phyloP scores from a whole-genome alignment of 1,284 basidiomycete species.

The Apiotrichum gracile region DNA sequence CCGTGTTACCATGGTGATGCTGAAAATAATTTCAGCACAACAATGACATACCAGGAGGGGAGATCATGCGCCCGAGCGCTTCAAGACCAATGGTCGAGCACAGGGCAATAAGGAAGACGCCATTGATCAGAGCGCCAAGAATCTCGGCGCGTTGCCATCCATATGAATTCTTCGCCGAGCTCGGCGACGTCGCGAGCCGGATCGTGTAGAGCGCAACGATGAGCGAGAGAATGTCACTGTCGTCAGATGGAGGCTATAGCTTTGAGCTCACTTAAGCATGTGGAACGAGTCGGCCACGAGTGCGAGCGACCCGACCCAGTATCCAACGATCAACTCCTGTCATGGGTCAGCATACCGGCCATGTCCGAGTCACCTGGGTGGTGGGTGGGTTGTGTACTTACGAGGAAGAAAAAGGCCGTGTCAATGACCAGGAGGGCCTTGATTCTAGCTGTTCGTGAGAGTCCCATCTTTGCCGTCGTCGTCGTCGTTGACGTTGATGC shows the following conservation, averaged over 20 bases:
- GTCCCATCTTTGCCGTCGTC: slow-evolving; percentile 49
- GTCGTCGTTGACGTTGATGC: background rate
- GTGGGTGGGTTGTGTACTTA: slow-evolving; percentile 47
- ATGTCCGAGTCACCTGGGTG: background rate
- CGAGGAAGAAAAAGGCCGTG: slow-evolving; percentile 84
- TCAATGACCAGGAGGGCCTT: slow-evolving; percentile 78
- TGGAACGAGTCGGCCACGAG: slow-evolving; percentile 97
- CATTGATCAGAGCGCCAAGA: slow-evolving; percentile 88
- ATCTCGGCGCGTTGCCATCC: slow-evolving; percentile 97
- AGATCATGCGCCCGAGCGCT: slow-evolving; percentile 84
- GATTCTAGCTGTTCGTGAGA: slow-evolving; percentile 71
- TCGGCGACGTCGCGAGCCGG: slow-evolving; percentile 57
- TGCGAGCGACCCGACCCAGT: slow-evolving; percentile 88
- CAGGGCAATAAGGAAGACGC: slow-evolving; percentile 89
- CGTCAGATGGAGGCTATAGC: slow-evolving; percentile 44
- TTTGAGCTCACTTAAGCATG: slow-evolving; percentile 86
- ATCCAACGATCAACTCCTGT: slow-evolving; percentile 56
- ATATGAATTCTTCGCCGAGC: slow-evolving; percentile 41
- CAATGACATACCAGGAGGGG: slow-evolving; percentile 60
- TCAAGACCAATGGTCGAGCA: slow-evolving; percentile 95
- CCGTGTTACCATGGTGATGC: background rate
- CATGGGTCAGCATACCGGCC: slow-evolving; percentile 1
- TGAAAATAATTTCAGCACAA: too few relatives aligned
- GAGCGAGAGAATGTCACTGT: slow-evolving; percentile 88
- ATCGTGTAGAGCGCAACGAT: slow-evolving; percentile 95